Evolutionary conservation across 2,329 filamentous ascomycete genomes (phyloP).

Genomic region (Cercospora nicotianae): DNA sequence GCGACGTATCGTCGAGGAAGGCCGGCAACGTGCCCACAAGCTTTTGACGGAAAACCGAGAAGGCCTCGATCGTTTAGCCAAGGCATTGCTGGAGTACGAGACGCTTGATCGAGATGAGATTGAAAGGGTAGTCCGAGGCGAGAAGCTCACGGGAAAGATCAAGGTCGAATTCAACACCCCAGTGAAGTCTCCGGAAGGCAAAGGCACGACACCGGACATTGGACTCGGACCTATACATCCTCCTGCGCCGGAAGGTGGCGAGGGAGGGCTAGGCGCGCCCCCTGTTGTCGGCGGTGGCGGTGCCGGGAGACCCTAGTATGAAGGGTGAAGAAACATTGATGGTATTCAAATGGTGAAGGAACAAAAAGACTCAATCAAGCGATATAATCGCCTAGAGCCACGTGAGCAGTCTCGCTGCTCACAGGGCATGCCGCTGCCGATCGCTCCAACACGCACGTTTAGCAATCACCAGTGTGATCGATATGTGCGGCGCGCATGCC

Average conservation of each 20-base stretch:
- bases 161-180: slow-evolving; percentile 57
- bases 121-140: slow-evolving; percentile 81
- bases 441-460: background rate
- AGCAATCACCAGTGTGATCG: background rate
- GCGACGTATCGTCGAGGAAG: slow-evolving; percentile 78
- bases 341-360: background rate
- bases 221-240: slow-evolving; percentile 12
- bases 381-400: background rate
- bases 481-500: background rate
- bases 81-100: slow-evolving; percentile 91
- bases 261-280: slow-evolving; percentile 6
- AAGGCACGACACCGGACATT: slow-evolving; percentile 8
- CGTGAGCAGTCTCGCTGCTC: slow-evolving; percentile 9
- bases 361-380: background rate
- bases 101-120: slow-evolving; percentile 88
- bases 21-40: slow-evolving; percentile 68
- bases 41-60: slow-evolving; percentile 73
- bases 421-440: slow-evolving; percentile 11
- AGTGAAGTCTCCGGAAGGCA: slow-evolving; percentile 65
- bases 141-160: slow-evolving; percentile 72
- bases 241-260: slow-evolving; percentile 3
- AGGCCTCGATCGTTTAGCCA: slow-evolving; percentile 83
- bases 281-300: slow-evolving; percentile 9
- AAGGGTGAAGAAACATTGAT: slow-evolving; percentile 1
- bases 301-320: slow-evolving; percentile 9